phyloP scores from a whole-genome alignment of 1,284 basidiomycete genomes.

The Cryptococcus maquisensis region DNA sequence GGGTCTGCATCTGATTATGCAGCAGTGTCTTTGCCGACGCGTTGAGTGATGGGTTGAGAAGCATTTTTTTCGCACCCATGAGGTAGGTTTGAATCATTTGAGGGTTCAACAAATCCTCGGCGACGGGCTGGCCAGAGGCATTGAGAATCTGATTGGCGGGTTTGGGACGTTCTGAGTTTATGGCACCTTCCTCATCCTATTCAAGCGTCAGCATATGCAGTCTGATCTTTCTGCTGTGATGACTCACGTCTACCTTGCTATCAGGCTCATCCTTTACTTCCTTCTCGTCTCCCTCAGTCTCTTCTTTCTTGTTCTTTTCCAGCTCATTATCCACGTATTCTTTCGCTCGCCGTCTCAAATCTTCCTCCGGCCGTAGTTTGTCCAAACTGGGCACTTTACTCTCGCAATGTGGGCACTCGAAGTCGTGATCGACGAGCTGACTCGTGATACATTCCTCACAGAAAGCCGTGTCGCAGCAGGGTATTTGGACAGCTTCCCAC shows the following conservation, averaged over 20 bases:
- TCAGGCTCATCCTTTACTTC: constrained; percentile 31
- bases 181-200: constrained; percentile 14
- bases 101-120: constrained; percentile 26
- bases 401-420: constrained; percentile 81
- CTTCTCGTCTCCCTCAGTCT: constrained; percentile 27
- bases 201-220: background rate
- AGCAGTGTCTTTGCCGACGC: constrained; percentile 13
- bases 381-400: constrained; percentile 80
- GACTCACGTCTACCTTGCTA: background rate
- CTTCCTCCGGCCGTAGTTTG: constrained; percentile 72
- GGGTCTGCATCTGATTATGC: constrained; percentile 32
- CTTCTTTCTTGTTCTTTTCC: constrained; percentile 70
- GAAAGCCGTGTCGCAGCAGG: constrained; percentile 82
- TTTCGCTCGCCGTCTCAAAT: constrained; percentile 66
- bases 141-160: constrained; percentile 11
- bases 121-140: constrained; percentile 13
- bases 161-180: constrained; percentile 10
- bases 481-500: constrained; percentile 82
- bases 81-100: constrained; percentile 28
- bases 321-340: constrained; percentile 80
- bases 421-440: constrained; percentile 84
- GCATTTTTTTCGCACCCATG: constrained; percentile 33
- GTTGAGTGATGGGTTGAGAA: constrained; percentile 13
- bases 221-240: background rate
- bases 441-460: constrained; percentile 95